phyloP scores from a whole-genome alignment of 1,284 basidiomycete genomes.

The Ganoderma multipileum region DNA sequence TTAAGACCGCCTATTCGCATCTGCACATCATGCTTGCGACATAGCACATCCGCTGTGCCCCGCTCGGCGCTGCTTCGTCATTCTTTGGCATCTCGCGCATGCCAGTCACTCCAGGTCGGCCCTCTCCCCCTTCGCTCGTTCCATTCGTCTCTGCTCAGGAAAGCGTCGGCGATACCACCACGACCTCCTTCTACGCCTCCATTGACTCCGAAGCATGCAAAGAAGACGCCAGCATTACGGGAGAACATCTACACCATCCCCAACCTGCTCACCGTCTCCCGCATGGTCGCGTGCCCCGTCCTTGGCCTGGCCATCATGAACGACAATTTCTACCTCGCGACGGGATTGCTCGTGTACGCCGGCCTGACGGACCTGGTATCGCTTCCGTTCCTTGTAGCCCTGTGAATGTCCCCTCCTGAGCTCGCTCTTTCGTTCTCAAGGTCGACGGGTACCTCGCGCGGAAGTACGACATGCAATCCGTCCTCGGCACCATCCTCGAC shows the following conservation, averaged over 20 bases:
- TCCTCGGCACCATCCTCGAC: slow-evolving; percentile 94
- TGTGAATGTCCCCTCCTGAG: slow-evolving; percentile 22
- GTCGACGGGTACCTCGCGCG: slow-evolving; percentile 92
- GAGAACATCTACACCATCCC: slow-evolving; percentile 98
- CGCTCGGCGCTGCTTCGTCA: not conserved
- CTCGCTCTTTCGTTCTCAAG: slow-evolving; percentile 47
- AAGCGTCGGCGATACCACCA: not conserved
- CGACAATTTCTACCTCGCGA: slow-evolving; percentile 82
- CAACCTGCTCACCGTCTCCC: slow-evolving; percentile 88
- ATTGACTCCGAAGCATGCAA: too few species aligned
- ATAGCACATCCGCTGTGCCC: not conserved
- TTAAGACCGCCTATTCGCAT: not conserved
- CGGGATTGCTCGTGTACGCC: slow-evolving; percentile 85
- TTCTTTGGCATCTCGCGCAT: too few species aligned
- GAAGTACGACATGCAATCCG: slow-evolving; percentile 84
- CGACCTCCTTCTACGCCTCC: not conserved
- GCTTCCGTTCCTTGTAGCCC: slow-evolving; percentile 25
- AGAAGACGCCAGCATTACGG: slow-evolving; percentile 32
- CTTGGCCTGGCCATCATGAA: slow-evolving; percentile 94
- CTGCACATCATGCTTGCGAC: not conserved
- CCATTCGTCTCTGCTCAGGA: not conserved
- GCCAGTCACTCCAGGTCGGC: not conserved
- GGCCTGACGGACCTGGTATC: slow-evolving; percentile 91
- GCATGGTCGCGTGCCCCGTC: slow-evolving; percentile 88
- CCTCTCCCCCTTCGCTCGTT: not conserved